Percentiles rank a stretch among this genome's conserved stretches.
phyloP scores from a whole-genome alignment of 352 stramenopile species.

The Globisporangium okanoganense region DNA sequence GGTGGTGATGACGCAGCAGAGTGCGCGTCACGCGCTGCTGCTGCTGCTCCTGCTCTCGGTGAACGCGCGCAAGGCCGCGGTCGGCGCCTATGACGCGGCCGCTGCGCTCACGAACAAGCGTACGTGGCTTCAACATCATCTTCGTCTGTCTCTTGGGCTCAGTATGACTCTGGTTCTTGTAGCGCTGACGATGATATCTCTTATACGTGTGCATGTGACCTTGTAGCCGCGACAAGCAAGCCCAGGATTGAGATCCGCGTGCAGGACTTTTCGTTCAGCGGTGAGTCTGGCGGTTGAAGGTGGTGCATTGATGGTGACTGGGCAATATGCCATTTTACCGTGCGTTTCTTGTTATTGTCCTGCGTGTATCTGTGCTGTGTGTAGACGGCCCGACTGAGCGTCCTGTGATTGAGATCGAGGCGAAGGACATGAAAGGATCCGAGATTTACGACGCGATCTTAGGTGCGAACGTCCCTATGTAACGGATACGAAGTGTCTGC shows the following conservation, averaged over 20 bases:
- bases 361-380: slow-evolving; percentile 10
- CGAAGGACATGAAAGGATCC: slow-evolving; percentile 45
- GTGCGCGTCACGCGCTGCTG: slow-evolving; percentile 22
- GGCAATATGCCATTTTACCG: slow-evolving; percentile 11
- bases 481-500: background rate
- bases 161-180: background rate
- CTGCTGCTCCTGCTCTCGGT: slow-evolving; percentile 25
- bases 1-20: background rate
- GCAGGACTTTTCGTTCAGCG: slow-evolving; percentile 19
- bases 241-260: slow-evolving; percentile 11
- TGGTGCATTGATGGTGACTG: background rate
- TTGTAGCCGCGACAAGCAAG: slow-evolving; percentile 17
- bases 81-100: slow-evolving; percentile 19
- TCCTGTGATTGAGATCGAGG: slow-evolving; percentile 41
- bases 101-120: slow-evolving; percentile 11
- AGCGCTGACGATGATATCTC: background rate
- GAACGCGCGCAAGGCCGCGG: slow-evolving; percentile 22
- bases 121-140: background rate
- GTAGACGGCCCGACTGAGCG: slow-evolving; percentile 39
- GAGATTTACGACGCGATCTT: slow-evolving; percentile 49
- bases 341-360: background rate
- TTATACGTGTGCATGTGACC: slow-evolving; percentile 5
- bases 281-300: background rate
- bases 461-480: slow-evolving; percentile 13
- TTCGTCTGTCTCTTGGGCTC: background rate